A percentile compares a stretch with the other conserved stretches of the same genome.
Evolutionary conservation across 1,284 basidiomycete genomes (phyloP).

Genomic region (Gymnopus androsaceus): DNA sequence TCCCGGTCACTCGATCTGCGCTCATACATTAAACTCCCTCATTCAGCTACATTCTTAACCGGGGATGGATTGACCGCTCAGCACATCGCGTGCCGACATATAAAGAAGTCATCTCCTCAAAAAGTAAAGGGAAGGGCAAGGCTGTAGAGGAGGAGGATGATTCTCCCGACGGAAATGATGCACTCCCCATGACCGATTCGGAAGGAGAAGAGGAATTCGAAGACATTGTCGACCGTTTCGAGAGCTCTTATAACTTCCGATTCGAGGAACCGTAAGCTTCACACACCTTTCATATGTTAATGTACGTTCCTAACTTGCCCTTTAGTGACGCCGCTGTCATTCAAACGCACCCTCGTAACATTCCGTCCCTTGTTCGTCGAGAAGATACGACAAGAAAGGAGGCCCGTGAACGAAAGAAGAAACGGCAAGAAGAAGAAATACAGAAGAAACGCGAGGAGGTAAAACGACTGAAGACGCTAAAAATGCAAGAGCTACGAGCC

Average conservation of each 20-base stretch:
- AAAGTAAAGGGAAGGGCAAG: constrained; percentile 38
- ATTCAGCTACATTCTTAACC: constrained; percentile 87
- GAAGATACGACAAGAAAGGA: constrained; percentile 81
- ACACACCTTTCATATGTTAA: neutral
- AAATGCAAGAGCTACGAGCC: neutral
- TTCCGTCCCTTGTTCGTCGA: constrained; percentile 73
- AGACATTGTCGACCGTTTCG: constrained; percentile 42
- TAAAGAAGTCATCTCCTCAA: constrained; percentile 65
- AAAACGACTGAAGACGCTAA: constrained; percentile 45
- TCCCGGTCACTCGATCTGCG: constrained; percentile 2
- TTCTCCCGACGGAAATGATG: constrained; percentile 29
- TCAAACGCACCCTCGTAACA: constrained; percentile 74
- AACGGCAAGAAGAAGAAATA: constrained; percentile 80
- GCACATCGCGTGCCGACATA: constrained; percentile 79
- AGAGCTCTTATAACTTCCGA: constrained; percentile 86
- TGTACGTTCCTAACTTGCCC: neutral
- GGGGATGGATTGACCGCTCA: constrained; percentile 90
- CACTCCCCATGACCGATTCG: constrained; percentile 15
- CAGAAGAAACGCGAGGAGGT: constrained; percentile 78
- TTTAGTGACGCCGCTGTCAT: constrained; percentile 74
- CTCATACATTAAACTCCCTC: neutral
- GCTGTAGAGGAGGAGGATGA: constrained; percentile 31
- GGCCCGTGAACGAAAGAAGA: constrained; percentile 73
- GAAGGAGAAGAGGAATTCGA: constrained; percentile 40
- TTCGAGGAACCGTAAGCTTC: constrained; percentile 86